A percentile compares a stretch with the other conserved stretches of the same genome.
Conservation (phyloP, 2,329 filamentous ascomycete species). For the Talaromyces amestolkiae region DNA sequence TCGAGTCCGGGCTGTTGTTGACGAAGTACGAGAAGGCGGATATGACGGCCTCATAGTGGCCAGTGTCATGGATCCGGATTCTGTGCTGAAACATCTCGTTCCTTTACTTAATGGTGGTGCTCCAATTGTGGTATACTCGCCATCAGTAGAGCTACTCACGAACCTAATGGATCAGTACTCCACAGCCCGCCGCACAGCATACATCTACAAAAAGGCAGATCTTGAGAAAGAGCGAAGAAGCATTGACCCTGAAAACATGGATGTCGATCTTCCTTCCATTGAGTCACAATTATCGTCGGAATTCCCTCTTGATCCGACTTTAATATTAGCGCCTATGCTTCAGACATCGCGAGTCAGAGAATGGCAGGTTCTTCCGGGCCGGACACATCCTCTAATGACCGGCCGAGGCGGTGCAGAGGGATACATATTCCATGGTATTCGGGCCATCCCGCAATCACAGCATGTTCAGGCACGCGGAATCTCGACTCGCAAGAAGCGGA, state of each 20-base stretch:
- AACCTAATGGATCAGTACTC: constrained; percentile 80
- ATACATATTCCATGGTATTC: constrained; percentile 80
- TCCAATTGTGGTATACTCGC: constrained; percentile 80
- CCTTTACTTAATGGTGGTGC: constrained; percentile 81
- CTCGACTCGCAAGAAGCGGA: constrained; percentile 64
- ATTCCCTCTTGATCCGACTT: constrained; percentile 82
- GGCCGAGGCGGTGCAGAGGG: constrained; percentile 82
- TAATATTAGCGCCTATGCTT: constrained; percentile 74
- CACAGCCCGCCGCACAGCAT: constrained; percentile 74
- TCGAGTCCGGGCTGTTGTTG: constrained; percentile 67
- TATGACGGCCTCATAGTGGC: constrained; percentile 84
- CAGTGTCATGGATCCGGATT: constrained; percentile 74
- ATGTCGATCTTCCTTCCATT: constrained; percentile 23
- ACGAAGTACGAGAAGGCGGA: constrained; percentile 69
- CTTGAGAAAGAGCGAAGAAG: constrained; percentile 22
- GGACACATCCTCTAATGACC: constrained; percentile 95
- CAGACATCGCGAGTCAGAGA: constrained; percentile 75
- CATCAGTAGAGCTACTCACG: constrained; percentile 74
- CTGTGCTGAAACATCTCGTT: constrained; percentile 70
- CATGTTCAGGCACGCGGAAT: constrained; percentile 80
- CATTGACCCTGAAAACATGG: constrained; percentile 32
- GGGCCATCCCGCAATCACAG: constrained; percentile 75
- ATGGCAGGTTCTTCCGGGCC: constrained; percentile 88
- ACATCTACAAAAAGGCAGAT: constrained; percentile 44
- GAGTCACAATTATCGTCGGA: constrained; percentile 51